Conservation (phyloP, 495 filamentous ascomycete species). For the Rhizodiscina lignyota region DNA sequence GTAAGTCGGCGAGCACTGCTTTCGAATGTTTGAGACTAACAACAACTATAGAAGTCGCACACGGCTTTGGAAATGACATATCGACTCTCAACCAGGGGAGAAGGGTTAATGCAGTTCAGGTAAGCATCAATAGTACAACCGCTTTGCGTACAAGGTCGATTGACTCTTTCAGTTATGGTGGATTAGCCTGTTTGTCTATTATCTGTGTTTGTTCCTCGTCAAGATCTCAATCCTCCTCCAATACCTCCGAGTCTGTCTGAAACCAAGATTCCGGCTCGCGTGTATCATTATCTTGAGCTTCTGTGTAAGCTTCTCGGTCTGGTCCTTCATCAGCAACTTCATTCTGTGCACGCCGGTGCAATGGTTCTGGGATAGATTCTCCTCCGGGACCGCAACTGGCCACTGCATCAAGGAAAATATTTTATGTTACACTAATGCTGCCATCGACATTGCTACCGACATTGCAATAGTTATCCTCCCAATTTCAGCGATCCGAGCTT, state of each 20-base stretch:
- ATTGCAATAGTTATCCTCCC: slow-evolving; percentile 10
- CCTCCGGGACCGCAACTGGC: neutral
- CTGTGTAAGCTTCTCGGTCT: slow-evolving; percentile 1
- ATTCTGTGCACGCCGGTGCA: slow-evolving; percentile 6
- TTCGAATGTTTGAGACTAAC: neutral
- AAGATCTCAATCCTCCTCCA: slow-evolving; percentile 7
- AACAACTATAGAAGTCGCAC: neutral
- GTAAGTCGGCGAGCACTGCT: neutral
- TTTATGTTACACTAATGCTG: slow-evolving; percentile 9
- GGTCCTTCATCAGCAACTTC: slow-evolving; percentile 3
- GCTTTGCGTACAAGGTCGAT: neutral
- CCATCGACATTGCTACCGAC: slow-evolving; percentile 13
- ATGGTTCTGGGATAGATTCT: slow-evolving; percentile 10
- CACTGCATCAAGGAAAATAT: slow-evolving; percentile 8
- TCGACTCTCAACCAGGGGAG: neutral
- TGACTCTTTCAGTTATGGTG: slow-evolving; percentile 3
- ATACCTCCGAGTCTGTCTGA: slow-evolving; percentile 5
- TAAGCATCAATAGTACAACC: neutral
- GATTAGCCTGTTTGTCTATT: slow-evolving; percentile 9
- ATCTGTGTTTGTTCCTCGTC: slow-evolving; percentile 4
- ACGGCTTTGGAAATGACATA: neutral
- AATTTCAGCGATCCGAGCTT: slow-evolving; percentile 7
- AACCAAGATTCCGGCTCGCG: neutral
- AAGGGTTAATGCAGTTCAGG: neutral
- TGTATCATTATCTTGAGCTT: slow-evolving; percentile 2